Base-by-base conservation (phyloP, 495 filamentous ascomycete genomes). In the Daldinia bambusicola region DNA sequence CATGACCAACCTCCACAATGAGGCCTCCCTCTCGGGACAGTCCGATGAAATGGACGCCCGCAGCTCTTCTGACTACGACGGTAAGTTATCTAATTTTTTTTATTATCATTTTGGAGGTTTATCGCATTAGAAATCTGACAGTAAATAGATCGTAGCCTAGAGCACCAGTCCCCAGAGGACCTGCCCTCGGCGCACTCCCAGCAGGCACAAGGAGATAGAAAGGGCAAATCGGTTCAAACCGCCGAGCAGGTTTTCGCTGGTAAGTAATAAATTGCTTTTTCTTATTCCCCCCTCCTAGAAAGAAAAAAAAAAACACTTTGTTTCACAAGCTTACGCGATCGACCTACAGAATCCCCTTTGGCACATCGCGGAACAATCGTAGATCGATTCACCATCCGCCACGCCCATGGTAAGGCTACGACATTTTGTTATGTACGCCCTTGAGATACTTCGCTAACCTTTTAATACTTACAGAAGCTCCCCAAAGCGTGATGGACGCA, bases 401-500 rank as follows among this genome's bases (percentile, higher is more conserved):
- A 14, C 6, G 6, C 6, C 14, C 20, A 55, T 4, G 10, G 59
- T 69, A 40, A 63, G 59, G 26, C 20, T n/a, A 26, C 34, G 14
- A 0, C 6, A 51, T 18, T 56, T 53, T 5, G 16, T 34, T 45
- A 0, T 41, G 41, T 0, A 30, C 43, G 4, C 13, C 7, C 26
- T 26, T 26, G 26, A 30, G n/a, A 13, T 14, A 36, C 2, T 7
- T 22, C 5, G 26, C 45, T 71, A 48, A 71, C 52, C 52, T 16
- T 45, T 16, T 66, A 4, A 16, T 14, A 37, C 16, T 13, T 57
- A 26, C 6, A 61, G 61, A 8, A 5, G 26, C 60, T 9, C 38
- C 61, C 2, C 61, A 10, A 20, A 32, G 37, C 53, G 55, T 68
- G n/a, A 26, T 68, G 6, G 48, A 61, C 16, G 67, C 70, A 0